Percentiles rank a stretch among this genome's conserved stretches.
Evolutionary conservation across 345 rosid species (phyloP).

Genomic region (Eucalyptus cloeziana): DNA sequence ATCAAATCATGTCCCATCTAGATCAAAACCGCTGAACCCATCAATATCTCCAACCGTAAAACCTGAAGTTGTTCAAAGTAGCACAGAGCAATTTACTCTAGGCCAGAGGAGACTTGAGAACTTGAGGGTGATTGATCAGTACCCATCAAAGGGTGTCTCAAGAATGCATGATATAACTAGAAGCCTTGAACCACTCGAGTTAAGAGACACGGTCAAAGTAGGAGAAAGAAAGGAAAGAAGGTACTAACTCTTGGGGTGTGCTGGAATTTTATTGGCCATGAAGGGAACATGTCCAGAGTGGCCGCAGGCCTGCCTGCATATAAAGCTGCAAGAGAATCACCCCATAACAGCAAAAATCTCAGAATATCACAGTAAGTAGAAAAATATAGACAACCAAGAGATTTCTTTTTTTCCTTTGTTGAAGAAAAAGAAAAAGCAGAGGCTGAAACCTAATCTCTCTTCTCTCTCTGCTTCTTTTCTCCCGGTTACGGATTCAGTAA

Average conservation of each 20-base stretch:
- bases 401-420: neutral
- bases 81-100: neutral
- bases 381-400: neutral
- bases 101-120: neutral
- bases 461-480: neutral
- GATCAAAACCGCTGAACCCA: neutral
- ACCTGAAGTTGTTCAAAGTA: neutral
- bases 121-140: neutral
- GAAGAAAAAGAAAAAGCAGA: neutral
- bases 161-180: neutral
- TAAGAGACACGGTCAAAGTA: constrained; percentile 43
- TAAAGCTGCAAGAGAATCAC: constrained; percentile 69
- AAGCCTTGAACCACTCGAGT: neutral
- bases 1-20: neutral
- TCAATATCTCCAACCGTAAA: neutral
- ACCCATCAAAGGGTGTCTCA: neutral
- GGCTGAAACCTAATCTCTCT: neutral
- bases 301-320: constrained; percentile 73
- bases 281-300: constrained; percentile 99
- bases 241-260: constrained; percentile 76
- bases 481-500: constrained; percentile 30
- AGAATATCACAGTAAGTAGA: neutral
- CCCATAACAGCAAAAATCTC: neutral
- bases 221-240: constrained; percentile 5
- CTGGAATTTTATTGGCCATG: constrained; percentile 98